A percentile compares a stretch with the other conserved stretches of the same genome.
These are phyloP conservation scores for Coemansia sp. DNA, from an alignment of 192 early-diverging fungal genomes.

Conservation along the genomic window DNA sequence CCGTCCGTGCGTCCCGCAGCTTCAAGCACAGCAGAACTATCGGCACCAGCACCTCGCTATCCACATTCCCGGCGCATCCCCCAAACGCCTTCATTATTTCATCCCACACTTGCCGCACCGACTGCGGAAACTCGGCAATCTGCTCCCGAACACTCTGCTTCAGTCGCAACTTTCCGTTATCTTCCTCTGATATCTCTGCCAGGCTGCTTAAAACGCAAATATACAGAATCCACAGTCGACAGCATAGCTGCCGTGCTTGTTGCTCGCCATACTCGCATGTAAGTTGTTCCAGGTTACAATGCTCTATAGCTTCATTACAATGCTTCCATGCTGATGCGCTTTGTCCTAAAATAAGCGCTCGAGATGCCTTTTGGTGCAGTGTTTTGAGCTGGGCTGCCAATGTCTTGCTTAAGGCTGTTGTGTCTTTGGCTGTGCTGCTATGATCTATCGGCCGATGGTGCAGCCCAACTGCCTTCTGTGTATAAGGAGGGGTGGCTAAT, in stretches of 20 bases:
- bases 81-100: constrained; percentile 41
- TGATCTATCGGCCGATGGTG: no score
- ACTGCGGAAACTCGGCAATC: constrained; percentile 22
- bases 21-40: constrained; percentile 49
- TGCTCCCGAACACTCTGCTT: constrained; percentile 1
- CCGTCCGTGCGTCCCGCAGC: constrained; percentile 45
- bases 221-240: constrained; percentile 51
- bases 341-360: constrained; percentile 47
- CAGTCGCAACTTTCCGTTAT: constrained; percentile 19
- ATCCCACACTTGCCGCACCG: constrained; percentile 40
- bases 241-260: constrained; percentile 49
- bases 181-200: constrained; percentile 35
- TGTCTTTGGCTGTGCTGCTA: not conserved
- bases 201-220: constrained; percentile 53
- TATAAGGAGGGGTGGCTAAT: no score
- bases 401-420: not conserved
- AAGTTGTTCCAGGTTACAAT: constrained; percentile 39
- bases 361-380: constrained; percentile 51
- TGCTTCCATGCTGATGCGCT: constrained; percentile 34
- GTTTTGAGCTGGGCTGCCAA: constrained; percentile 22
- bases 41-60: constrained; percentile 52
- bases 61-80: constrained; percentile 38
- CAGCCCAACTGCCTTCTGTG: no score
- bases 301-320: constrained; percentile 29
- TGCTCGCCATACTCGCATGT: constrained; percentile 36